Base-by-base conservation (phyloP, 1,139 yeast species). In the Pichia sp. region DNA sequence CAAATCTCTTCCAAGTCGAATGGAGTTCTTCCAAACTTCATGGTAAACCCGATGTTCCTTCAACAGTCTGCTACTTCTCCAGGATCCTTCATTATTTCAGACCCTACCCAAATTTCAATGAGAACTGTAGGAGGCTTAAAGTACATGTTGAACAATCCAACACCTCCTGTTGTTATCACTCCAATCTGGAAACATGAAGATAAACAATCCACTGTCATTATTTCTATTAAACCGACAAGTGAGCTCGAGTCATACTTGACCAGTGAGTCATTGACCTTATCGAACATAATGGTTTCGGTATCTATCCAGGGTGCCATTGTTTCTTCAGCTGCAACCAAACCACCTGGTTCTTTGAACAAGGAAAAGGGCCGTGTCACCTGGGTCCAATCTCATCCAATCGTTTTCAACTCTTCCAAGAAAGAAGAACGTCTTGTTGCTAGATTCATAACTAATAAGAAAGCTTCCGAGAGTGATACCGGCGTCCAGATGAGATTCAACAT, bases 131-230 rank as follows among this genome's bases (percentile, higher is more conserved):
- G 93, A 34, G 95, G 88, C 0, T 69, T 87, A 62, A 87, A 86
- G 65, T 87, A 86, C 63, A 75, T 85, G 63, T 68, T 82, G 56
- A 73, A 72, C 50, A 66, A 69, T 36, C 66, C 71, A 46, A 71
- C 74, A 44, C 79, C 83, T 1, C 97, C 97, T n/a, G 68, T 91
- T 28, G 70, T 80, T 28, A 75, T 91, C 46, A 77, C 82, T 45
- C 96, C 96, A 46, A 80, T 86, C 45, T 91, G 98, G 98, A 85
- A 90, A 63, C 85, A 85, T 64, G 96, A 90, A 67, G 75, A 78
- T 22, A 85, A 78, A 54, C 96, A 90, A 69, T 84, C 96, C 1
- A 84, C 95, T 62, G 84, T 91, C 55, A 86, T 90, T 74, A 74
- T 91, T 53, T 82, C 85, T 41, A 72, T 88, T 59, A 80, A 80